Conservation (phyloP, 768 basidiomycete species). For the Tylopilus vinaceipallidus region DNA sequence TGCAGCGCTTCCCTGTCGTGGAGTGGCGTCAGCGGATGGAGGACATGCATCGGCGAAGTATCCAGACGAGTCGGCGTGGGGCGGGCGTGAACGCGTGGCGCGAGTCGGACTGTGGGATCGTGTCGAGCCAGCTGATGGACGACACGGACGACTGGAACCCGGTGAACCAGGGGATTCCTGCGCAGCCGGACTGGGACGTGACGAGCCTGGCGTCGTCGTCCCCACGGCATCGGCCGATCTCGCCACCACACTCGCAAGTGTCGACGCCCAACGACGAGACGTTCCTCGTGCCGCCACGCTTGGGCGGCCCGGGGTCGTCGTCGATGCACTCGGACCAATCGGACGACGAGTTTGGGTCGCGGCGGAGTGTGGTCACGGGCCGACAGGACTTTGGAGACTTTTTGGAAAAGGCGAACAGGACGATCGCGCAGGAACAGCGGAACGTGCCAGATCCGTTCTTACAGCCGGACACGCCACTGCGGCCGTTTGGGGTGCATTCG, state of each 20-base stretch:
- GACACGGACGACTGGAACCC: slow-evolving; percentile 84
- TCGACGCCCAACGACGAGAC: slow-evolving; percentile 47
- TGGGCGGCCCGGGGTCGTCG: slow-evolving; percentile 24
- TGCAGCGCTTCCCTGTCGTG: slow-evolving; percentile 96
- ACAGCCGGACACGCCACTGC: slow-evolving; percentile 54
- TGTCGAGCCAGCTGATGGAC: slow-evolving; percentile 44
- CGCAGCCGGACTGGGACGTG: slow-evolving; percentile 75
- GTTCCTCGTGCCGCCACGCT: slow-evolving; percentile 36
- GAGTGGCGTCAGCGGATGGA: slow-evolving; percentile 97
- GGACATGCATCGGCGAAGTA: slow-evolving; percentile 89
- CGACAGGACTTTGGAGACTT: slow-evolving; percentile 68
- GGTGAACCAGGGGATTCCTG: slow-evolving; percentile 57
- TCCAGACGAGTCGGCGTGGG: slow-evolving; percentile 61
- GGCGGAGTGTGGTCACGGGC: slow-evolving; percentile 28
- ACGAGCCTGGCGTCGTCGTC: slow-evolving; percentile 48
- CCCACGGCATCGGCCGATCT: slow-evolving; percentile 41
- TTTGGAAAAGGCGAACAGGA: slow-evolving; percentile 79
- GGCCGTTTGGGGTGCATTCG: slow-evolving; percentile 80
- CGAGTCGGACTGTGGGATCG: slow-evolving; percentile 59
- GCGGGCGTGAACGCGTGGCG: slow-evolving; percentile 80
- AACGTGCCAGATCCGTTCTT: slow-evolving; percentile 86
- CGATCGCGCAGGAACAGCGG: slow-evolving; percentile 77
- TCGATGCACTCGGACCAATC: slow-evolving; percentile 51
- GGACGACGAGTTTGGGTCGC: slow-evolving; percentile 58
- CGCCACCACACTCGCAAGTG: slow-evolving; percentile 64